phyloP scores from a whole-genome alignment of 352 stramenopile species.

The Peronospora tabacina region DNA sequence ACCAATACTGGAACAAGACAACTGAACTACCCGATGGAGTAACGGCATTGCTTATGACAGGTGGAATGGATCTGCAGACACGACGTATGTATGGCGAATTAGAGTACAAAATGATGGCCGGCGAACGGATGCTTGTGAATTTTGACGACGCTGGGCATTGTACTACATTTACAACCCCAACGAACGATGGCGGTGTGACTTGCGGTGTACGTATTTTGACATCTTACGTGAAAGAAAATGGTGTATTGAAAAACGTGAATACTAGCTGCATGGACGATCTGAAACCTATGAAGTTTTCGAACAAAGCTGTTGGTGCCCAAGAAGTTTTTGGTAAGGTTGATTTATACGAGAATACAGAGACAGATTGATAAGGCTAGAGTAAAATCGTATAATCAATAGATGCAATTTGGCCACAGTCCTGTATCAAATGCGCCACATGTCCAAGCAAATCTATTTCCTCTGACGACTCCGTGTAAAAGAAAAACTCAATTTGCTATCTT shows the following conservation, averaged over 20 bases:
- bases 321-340: slow-evolving; percentile 37
- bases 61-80: slow-evolving; percentile 52
- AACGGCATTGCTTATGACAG: slow-evolving; percentile 47
- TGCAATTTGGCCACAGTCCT: neutral
- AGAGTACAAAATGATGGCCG: slow-evolving; percentile 42
- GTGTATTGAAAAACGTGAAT: slow-evolving; percentile 49
- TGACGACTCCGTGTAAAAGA: no score
- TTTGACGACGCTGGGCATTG: slow-evolving; percentile 67
- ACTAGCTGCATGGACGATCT: slow-evolving; percentile 59
- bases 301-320: slow-evolving; percentile 17
- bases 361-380: slow-evolving; percentile 15
- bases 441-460: neutral
- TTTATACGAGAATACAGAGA: slow-evolving; percentile 31
- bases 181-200: slow-evolving; percentile 30
- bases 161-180: slow-evolving; percentile 72
- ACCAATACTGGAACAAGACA: slow-evolving; percentile 65
- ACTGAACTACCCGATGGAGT: slow-evolving; percentile 33
- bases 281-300: slow-evolving; percentile 39
- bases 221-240: slow-evolving; percentile 56
- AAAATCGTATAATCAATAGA: slow-evolving; percentile 13
- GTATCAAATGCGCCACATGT: neutral
- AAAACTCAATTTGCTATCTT: neutral
- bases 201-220: slow-evolving; percentile 63
- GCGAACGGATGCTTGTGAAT: slow-evolving; percentile 54
- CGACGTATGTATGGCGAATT: slow-evolving; percentile 38